A percentile compares a stretch with the other conserved stretches of the same genome.
Conservation (phyloP, 140 eudicot species). For the Anethum foeniculum region DNA sequence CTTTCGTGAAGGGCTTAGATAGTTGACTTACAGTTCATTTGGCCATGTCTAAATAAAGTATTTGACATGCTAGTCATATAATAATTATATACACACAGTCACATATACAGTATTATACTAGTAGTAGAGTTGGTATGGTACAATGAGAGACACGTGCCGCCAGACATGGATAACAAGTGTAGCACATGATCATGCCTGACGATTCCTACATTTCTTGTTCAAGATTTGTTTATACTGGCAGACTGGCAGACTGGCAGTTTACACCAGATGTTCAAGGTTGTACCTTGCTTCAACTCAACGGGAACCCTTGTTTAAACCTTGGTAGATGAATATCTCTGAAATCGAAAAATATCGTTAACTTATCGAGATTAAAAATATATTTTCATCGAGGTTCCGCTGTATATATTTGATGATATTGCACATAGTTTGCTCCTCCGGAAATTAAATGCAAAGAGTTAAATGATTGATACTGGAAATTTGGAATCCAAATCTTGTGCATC, state of each 20-base stretch:
- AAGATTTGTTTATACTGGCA: background rate
- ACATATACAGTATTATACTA: background rate
- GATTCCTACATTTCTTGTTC: background rate
- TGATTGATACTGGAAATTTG: too few species aligned
- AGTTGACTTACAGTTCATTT: constrained; percentile 12
- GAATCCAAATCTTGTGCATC: too few species aligned
- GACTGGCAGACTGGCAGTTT: background rate
- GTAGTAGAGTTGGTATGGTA: background rate
- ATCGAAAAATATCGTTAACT: too few species aligned
- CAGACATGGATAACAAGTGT: constrained; percentile 9
- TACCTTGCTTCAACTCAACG: background rate
- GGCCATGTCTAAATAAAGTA: background rate
- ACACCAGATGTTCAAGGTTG: background rate
- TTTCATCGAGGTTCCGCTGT: too few species aligned
- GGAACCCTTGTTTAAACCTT: background rate
- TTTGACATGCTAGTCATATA: background rate
- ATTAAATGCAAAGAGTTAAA: too few species aligned
- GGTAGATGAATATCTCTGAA: too few species aligned
- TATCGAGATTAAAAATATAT: too few species aligned
- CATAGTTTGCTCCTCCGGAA: too few species aligned
- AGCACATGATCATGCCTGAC: constrained; percentile 14
- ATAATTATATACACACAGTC: background rate
- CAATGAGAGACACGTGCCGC: constrained; percentile 14
- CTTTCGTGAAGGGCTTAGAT: constrained; percentile 5
- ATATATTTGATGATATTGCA: too few species aligned